Evolutionary conservation across 2,329 filamentous ascomycete species (phyloP).

Genomic region (Fusarium sp.): DNA sequence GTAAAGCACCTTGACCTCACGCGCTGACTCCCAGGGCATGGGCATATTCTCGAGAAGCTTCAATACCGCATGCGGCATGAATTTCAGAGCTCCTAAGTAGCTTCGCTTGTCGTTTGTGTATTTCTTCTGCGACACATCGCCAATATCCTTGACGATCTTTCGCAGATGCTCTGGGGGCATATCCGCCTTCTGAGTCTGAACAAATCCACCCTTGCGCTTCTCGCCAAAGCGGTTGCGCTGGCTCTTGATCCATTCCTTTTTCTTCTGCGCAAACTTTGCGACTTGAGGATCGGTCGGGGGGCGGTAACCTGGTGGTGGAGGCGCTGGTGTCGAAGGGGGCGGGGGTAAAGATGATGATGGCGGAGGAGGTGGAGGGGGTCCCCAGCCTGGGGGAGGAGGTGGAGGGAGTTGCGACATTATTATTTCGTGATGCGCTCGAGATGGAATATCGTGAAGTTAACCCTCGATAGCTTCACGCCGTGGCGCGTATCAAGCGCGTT

Average conservation of each 20-base stretch:
- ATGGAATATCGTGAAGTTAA: slow-evolving; percentile 45
- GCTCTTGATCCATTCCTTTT: slow-evolving; percentile 96
- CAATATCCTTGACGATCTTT: slow-evolving; percentile 98
- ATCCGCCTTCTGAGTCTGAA: slow-evolving; percentile 98
- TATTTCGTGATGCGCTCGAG: slow-evolving; percentile 49
- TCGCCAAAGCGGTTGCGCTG: slow-evolving; percentile 96
- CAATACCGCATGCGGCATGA: slow-evolving; percentile 98
- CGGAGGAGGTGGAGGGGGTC: slow-evolving; percentile 70
- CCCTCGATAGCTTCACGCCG: slow-evolving; percentile 54
- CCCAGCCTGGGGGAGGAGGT: slow-evolving; percentile 72
- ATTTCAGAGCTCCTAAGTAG: slow-evolving; percentile 96
- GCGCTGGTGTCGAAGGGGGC: slow-evolving; percentile 71
- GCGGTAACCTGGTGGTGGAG: slow-evolving; percentile 88
- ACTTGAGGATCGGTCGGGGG: slow-evolving; percentile 85
- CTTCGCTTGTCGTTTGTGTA: slow-evolving; percentile 99
- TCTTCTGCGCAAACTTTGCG: slow-evolving; percentile 98
- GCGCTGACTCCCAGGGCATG: slow-evolving; percentile 98
- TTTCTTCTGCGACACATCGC: slow-evolving; percentile 99
- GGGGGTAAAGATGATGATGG: slow-evolving; percentile 70
- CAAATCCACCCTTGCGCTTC: slow-evolving; percentile 95
- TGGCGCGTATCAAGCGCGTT: slow-evolving; percentile 56
- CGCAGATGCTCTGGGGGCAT: slow-evolving; percentile 98
- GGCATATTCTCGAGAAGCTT: slow-evolving; percentile 99
- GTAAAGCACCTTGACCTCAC: slow-evolving; percentile 98
- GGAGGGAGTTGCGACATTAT: slow-evolving; percentile 69